phyloP scores from a whole-genome alignment of 1,284 basidiomycete genomes.

The Phellopilus nigrolimitatus region DNA sequence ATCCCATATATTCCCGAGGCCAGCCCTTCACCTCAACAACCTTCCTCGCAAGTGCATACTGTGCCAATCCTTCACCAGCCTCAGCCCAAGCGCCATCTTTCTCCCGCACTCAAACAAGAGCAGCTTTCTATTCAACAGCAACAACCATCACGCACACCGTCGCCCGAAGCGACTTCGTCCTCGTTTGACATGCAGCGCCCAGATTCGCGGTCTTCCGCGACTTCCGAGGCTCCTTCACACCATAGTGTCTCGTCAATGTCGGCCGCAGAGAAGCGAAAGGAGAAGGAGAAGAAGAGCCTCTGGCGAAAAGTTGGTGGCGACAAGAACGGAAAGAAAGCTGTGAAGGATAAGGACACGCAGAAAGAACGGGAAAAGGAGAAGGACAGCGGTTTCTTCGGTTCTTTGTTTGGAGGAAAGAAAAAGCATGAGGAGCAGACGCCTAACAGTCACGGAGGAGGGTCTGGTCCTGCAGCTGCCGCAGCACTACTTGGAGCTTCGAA shows the following conservation, averaged over 20 bases:
- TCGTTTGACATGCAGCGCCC: slow-evolving; percentile 15
- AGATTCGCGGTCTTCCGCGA: slow-evolving; percentile 22
- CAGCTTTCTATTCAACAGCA: slow-evolving; percentile 24
- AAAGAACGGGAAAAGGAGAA: slow-evolving; percentile 69
- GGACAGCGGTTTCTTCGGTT: slow-evolving; percentile 80
- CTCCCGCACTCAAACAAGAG: slow-evolving; percentile 28
- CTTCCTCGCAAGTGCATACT: slow-evolving; percentile 22
- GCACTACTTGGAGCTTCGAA: slow-evolving; percentile 80
- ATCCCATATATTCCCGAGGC: slow-evolving; percentile 6
- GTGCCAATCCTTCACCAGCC: slow-evolving; percentile 56
- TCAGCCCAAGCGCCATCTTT: slow-evolving; percentile 38
- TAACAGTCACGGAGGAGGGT: slow-evolving; percentile 43
- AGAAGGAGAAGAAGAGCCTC: slow-evolving; percentile 75
- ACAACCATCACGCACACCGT: slow-evolving; percentile 42
- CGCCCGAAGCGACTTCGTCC: slow-evolving; percentile 35
- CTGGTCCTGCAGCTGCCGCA: slow-evolving; percentile 76
- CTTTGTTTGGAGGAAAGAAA: slow-evolving; percentile 82
- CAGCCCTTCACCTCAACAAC: slow-evolving; percentile 12
- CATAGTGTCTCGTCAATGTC: slow-evolving; percentile 31
- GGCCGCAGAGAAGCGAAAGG: slow-evolving; percentile 48
- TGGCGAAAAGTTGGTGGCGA: slow-evolving; percentile 78
- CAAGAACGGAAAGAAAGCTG: slow-evolving; percentile 42
- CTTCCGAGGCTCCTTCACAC: slow-evolving; percentile 29
- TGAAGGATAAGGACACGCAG: slow-evolving; percentile 49
- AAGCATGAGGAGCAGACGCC: slow-evolving; percentile 66